Evolutionary conservation across 2,329 filamentous ascomycete genomes (phyloP).

Genomic region (Alternaria rosae): DNA sequence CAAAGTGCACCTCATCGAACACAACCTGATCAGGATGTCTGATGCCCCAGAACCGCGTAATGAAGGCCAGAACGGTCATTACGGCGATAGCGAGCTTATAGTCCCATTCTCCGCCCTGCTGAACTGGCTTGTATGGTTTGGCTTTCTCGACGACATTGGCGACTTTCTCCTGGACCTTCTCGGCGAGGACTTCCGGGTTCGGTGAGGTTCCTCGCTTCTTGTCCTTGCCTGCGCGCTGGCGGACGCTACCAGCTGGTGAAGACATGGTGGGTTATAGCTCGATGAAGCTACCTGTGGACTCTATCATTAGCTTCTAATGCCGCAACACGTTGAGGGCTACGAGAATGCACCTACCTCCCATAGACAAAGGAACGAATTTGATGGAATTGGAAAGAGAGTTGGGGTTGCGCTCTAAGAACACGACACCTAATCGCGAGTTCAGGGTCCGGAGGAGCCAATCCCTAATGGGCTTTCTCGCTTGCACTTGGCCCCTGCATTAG

Average conservation of each 20-base stretch:
- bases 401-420: slow-evolving; percentile 26
- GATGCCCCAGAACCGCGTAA: slow-evolving; percentile 96
- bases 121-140: slow-evolving; percentile 42
- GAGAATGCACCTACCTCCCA: slow-evolving; percentile 30
- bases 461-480: slow-evolving; percentile 19
- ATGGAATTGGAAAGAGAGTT: slow-evolving; percentile 28
- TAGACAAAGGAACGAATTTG: slow-evolving; percentile 23
- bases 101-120: slow-evolving; percentile 72
- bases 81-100: slow-evolving; percentile 80
- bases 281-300: slow-evolving; percentile 35
- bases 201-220: slow-evolving; percentile 49
- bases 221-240: slow-evolving; percentile 50
- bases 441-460: slow-evolving; percentile 18
- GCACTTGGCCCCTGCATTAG: slow-evolving; percentile 11
- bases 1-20: slow-evolving; percentile 99
- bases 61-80: slow-evolving; percentile 83
- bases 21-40: slow-evolving; percentile 95
- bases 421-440: slow-evolving; percentile 34
- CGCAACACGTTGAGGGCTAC: slow-evolving; percentile 1
- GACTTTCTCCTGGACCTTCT: slow-evolving; percentile 42
- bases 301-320: slow-evolving; percentile 21
- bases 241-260: slow-evolving; percentile 46
- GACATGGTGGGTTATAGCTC: slow-evolving; percentile 44
- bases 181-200: slow-evolving; percentile 40
- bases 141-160: slow-evolving; percentile 39